Percentiles rank a stretch among this genome's conserved stretches.
phyloP scores from a whole-genome alignment of 257 asterid species.

The Catharanthus roseus region DNA sequence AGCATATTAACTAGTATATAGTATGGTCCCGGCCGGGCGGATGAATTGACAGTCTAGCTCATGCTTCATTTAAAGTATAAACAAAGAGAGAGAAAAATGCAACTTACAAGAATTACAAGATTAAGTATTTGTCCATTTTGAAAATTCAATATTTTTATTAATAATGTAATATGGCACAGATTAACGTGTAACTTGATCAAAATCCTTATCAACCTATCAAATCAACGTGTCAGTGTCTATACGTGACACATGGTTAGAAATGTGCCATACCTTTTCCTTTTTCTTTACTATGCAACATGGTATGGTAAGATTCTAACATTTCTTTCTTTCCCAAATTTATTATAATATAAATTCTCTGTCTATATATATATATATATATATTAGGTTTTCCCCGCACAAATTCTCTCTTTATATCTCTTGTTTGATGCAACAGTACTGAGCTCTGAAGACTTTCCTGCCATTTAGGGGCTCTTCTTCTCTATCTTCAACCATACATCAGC shows the following conservation, averaged over 20 bases:
- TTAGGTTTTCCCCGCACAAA: slow-evolving; percentile 19
- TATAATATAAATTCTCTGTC: slow-evolving; percentile 19
- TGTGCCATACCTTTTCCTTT: slow-evolving; percentile 39
- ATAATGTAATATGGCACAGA: slow-evolving; percentile 1
- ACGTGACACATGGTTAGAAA: slow-evolving; percentile 44
- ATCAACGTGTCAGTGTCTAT: slow-evolving; percentile 23
- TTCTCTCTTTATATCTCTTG: not conserved
- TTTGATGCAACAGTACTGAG: slow-evolving; percentile 11
- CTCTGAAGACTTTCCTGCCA: slow-evolving; percentile 4
- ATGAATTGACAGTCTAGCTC: slow-evolving; percentile 29
- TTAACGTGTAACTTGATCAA: not conserved
- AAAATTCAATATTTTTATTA: slow-evolving; percentile 20
- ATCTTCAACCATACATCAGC: slow-evolving; percentile 9
- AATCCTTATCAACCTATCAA: slow-evolving; percentile 10
- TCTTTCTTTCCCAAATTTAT: slow-evolving; percentile 30
- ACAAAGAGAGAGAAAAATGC: slow-evolving; percentile 11
- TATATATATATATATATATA: slow-evolving; percentile 13
- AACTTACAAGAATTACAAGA: slow-evolving; percentile 20
- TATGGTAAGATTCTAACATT: slow-evolving; percentile 41
- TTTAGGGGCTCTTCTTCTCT: slow-evolving; percentile 1
- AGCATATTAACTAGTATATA: slow-evolving; percentile 26
- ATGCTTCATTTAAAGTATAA: slow-evolving; percentile 19
- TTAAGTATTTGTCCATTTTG: slow-evolving; percentile 25
- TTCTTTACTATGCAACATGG: slow-evolving; percentile 35
- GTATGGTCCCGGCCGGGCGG: slow-evolving; percentile 70